Evolutionary conservation across 2,329 filamentous ascomycete species (phyloP).

Genomic region (Sporothrix globosa): DNA sequence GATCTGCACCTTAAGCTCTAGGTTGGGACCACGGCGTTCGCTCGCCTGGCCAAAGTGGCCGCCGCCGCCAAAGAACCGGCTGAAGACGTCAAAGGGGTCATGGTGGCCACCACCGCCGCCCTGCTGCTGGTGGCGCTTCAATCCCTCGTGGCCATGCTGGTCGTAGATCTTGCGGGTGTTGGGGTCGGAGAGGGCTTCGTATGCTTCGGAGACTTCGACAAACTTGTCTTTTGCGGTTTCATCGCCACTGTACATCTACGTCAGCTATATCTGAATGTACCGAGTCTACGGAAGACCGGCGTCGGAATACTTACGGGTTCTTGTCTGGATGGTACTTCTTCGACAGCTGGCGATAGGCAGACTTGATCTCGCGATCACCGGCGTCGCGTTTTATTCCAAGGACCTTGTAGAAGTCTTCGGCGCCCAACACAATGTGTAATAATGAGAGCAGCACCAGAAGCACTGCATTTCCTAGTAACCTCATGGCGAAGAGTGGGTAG

Average conservation of each 20-base stretch:
- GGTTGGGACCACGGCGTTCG: conserved; percentile 81
- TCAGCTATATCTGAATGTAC: conserved; percentile 15
- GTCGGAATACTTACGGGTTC: conserved; percentile 71
- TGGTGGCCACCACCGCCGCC: conserved; percentile 65
- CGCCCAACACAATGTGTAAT: conserved; percentile 58
- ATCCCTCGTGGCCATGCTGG: conserved; percentile 86
- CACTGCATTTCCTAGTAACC: conserved; percentile 20
- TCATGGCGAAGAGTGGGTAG: conserved; percentile 26
- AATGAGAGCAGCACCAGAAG: conserved; percentile 58
- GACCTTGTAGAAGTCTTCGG: conserved; percentile 80
- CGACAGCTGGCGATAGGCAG: conserved; percentile 85
- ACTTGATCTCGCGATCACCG: conserved; percentile 86
- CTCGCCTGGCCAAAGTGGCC: conserved; percentile 76
- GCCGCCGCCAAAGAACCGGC: conserved; percentile 90
- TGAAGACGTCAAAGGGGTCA: conserved; percentile 96
- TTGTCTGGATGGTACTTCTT: conserved; percentile 98
- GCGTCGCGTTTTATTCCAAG: conserved; percentile 80
- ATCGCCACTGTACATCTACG: conserved; percentile 62
- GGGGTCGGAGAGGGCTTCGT: conserved; percentile 82
- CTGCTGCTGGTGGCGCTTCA: conserved; percentile 79
- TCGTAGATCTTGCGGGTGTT: conserved; percentile 90
- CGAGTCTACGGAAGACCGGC: conserved; percentile 5
- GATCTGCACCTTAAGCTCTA: conserved; percentile 81
- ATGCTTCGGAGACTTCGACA: conserved; percentile 90
- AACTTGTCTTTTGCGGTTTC: conserved; percentile 84